Evolutionary conservation across 2,329 filamentous ascomycete species (phyloP).

Genomic region (Xylariaceae sp.): DNA sequence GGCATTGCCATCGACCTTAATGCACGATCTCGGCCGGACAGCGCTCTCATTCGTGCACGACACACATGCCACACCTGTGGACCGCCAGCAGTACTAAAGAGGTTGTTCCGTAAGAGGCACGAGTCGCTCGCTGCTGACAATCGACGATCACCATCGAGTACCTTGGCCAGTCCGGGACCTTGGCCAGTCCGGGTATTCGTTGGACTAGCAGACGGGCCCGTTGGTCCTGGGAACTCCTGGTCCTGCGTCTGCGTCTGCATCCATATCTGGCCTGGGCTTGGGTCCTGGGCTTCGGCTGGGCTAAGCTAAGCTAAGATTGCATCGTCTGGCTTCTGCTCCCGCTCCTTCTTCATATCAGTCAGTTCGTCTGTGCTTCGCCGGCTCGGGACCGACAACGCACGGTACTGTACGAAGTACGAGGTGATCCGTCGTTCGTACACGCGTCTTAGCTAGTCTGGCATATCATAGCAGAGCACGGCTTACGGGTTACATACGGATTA

Average conservation of each 20-base stretch:
- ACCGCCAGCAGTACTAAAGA: background rate
- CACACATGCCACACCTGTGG: background rate
- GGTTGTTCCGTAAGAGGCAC: too few relatives aligned
- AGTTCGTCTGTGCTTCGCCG: slow-evolving; percentile 11
- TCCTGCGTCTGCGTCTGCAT: too few relatives aligned
- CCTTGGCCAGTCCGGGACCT: background rate
- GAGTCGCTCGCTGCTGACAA: background rate
- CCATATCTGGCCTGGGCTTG: too few relatives aligned
- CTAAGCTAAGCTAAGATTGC: background rate
- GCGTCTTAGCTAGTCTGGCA: too few relatives aligned
- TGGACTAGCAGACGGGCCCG: too few relatives aligned
- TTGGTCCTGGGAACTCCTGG: too few relatives aligned
- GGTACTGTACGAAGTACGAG: background rate
- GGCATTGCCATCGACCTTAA: background rate
- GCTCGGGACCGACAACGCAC: slow-evolving; percentile 17
- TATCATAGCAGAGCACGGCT: slow-evolving; percentile 6
- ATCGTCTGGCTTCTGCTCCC: background rate
- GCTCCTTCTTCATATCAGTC: background rate
- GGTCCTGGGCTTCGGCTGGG: too few relatives aligned
- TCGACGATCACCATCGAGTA: background rate
- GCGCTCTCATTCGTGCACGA: background rate
- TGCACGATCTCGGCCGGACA: background rate
- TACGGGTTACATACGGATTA: background rate
- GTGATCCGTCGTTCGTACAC: too few relatives aligned
- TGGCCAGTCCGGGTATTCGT: background rate